phyloP scores from a whole-genome alignment of 495 filamentous ascomycete species.

The Friedmanniomyces endolithicus region DNA sequence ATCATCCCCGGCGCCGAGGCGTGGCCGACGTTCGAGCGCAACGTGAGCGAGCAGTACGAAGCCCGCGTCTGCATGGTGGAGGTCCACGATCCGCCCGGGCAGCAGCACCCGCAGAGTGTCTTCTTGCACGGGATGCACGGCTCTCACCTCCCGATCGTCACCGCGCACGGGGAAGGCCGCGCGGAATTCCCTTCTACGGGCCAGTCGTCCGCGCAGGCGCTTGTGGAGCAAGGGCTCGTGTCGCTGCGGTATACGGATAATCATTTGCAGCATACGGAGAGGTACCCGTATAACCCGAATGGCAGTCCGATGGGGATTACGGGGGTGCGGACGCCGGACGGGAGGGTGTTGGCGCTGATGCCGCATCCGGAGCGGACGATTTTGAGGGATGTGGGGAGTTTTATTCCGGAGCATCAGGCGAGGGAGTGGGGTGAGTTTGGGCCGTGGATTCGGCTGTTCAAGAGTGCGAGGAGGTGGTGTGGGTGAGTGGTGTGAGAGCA shows the following conservation, averaged over 20 bases:
- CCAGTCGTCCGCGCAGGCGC: conserved; percentile 35
- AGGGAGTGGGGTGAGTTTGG: conserved; percentile 76
- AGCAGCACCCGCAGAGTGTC: conserved; percentile 53
- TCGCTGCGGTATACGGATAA: conserved; percentile 79
- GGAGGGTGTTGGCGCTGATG: conserved; percentile 87
- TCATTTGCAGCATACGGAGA: conserved; percentile 55
- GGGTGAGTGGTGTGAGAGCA: conserved; percentile 33
- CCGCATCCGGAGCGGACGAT: conserved; percentile 93
- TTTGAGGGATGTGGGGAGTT: conserved; percentile 69
- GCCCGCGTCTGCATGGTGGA: conserved; percentile 80
- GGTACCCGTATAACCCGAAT: conserved; percentile 89
- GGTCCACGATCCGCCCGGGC: conserved; percentile 46
- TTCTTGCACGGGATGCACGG: conserved; percentile 90
- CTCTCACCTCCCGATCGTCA: conserved; percentile 69
- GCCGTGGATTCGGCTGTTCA: conserved; percentile 55
- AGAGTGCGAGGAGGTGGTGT: conserved; percentile 60
- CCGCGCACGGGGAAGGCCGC: conserved; percentile 86
- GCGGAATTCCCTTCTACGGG: conserved; percentile 51
- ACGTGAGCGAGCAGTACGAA: conserved; percentile 85
- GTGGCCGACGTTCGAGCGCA: conserved; percentile 84
- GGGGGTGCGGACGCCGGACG: conserved; percentile 65
- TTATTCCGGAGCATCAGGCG: conserved; percentile 47
- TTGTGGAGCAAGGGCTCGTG: conserved; percentile 51
- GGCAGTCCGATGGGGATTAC: conserved; percentile 80
- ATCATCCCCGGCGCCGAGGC: conserved; percentile 72